Base-by-base conservation (phyloP, 306 rosid genomes). In the Cucurbita argyrosperma region DNA sequence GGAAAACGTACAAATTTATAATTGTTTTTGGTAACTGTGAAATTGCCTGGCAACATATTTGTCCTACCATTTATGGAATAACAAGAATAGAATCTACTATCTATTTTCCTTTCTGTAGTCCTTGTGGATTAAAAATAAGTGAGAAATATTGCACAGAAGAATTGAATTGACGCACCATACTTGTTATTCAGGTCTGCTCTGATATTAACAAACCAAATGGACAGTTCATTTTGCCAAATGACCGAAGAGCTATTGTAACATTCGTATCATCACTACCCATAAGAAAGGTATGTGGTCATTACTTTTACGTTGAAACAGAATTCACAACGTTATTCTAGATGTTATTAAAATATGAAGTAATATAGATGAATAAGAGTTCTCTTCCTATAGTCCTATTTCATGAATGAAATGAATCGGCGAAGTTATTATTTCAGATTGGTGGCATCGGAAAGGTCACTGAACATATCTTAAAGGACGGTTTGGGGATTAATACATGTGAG, bases 151-250 rank as follows among this genome's bases (percentile, higher is more conserved):
- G 75, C 56, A 71, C 26, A 16, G 40, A 40, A 40, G 10, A 46
- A 40, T 6, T 66, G 60, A 49, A n/a, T 81, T 42, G 63, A 66
- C 62, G 71, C 51, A 74, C 8, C 74, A 16, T 61, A 51, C 67
- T 64, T 52, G 15, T 74, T 77, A 59, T 47, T 68, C 79, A 94
- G 98, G 96, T 94, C 74, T 94, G 97, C 79, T 94, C 97, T 57
- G 97, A 94, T 75, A 94, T 94, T 82, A 94, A 94, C 87, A 94
- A 94, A 75, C 98, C 98, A 78, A 90, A 94, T 85, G 98, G 98
- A 78, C 91, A 90, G 83, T 89, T 87, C 82, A 72, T 94, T 72
- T 89, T 94, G 78, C 94, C 94, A 68, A 89, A 87, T 84, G 82
- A 87, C 55, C 90, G 87, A 80, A 66, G 79, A 84, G 98, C 97